Evolutionary conservation across 495 filamentous ascomycete species (phyloP).

Genomic region (Hypomontagnella monticulosa): DNA sequence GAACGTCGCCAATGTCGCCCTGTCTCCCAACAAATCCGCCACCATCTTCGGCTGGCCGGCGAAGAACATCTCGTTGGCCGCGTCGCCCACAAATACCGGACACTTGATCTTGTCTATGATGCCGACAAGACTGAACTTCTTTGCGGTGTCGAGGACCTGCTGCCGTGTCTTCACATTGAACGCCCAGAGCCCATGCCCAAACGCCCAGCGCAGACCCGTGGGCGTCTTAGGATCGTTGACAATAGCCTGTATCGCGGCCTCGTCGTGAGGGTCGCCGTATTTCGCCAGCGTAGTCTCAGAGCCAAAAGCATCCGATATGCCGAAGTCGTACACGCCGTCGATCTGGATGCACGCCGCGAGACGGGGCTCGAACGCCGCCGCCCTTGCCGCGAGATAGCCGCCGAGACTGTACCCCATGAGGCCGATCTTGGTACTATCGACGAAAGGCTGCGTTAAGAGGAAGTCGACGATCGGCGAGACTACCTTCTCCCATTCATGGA

Average conservation of each 20-base stretch:
- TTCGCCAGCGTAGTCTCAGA: not conserved
- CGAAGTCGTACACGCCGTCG: slow-evolving; percentile 51
- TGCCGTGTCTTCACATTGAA: slow-evolving; percentile 48
- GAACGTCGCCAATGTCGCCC: slow-evolving; percentile 41
- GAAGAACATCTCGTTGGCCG: slow-evolving; percentile 46
- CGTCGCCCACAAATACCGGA: slow-evolving; percentile 49
- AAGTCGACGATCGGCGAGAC: slow-evolving; percentile 58
- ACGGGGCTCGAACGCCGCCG: slow-evolving; percentile 56
- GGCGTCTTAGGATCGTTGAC: slow-evolving; percentile 4
- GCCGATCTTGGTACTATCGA: slow-evolving; percentile 44
- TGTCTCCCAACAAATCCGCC: slow-evolving; percentile 40
- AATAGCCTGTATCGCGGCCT: slow-evolving; percentile 21
- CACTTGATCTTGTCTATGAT: slow-evolving; percentile 44
- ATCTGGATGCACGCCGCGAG: slow-evolving; percentile 51
- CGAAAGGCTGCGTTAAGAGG: slow-evolving; percentile 38
- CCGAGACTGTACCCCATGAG: slow-evolving; percentile 53
- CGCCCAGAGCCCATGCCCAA: slow-evolving; percentile 53
- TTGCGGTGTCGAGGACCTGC: slow-evolving; percentile 41
- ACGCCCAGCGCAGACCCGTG: slow-evolving; percentile 41
- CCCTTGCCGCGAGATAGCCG: slow-evolving; percentile 50
- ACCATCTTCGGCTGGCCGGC: slow-evolving; percentile 47
- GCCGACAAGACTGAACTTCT: slow-evolving; percentile 38
- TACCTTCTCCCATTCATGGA: slow-evolving; percentile 59
- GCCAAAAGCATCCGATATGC: slow-evolving; percentile 1
- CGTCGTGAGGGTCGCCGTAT: slow-evolving; percentile 2